phyloP scores from a whole-genome alignment of 345 rosid species.

The Gynandropsis gynandra region DNA sequence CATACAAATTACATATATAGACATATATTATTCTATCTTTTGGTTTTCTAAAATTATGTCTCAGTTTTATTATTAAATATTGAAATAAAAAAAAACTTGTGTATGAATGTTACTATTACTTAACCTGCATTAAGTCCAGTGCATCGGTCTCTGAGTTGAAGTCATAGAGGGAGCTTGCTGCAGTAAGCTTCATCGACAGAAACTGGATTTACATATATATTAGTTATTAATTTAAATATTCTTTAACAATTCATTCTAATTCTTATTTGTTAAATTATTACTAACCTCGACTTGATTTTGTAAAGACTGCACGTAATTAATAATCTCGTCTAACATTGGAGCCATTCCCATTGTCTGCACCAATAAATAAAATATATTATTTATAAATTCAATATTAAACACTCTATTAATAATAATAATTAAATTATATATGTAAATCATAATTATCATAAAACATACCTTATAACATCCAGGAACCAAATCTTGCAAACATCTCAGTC shows the following conservation, averaged over 20 bases:
- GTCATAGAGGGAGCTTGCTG: slow-evolving; percentile 68
- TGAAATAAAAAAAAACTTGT: no score
- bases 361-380: not conserved
- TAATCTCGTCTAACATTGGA: slow-evolving; percentile 75
- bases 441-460: slow-evolving; percentile 26
- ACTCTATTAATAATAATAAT: not conserved
- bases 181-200: slow-evolving; percentile 78
- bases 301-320: slow-evolving; percentile 70
- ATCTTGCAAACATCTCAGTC: slow-evolving; percentile 59
- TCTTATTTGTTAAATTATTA: not conserved
- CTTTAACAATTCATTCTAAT: not conserved
- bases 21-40: no score
- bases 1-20: no score
- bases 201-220: slow-evolving; percentile 40
- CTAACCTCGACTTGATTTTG: slow-evolving; percentile 83
- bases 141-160: slow-evolving; percentile 63
- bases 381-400: not conserved
- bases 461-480: slow-evolving; percentile 85
- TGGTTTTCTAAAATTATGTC: no score
- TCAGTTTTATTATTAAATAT: no score
- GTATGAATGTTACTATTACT: no score
- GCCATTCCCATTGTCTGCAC: slow-evolving; percentile 86
- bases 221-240: not conserved
- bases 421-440: not conserved
- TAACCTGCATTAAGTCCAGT: slow-evolving; percentile 47